Evolutionary conservation across 352 stramenopile genomes (phyloP), one percentile per base, ranked within the genome.

Genomic region (Aphanomyces cochlioides): DNA sequence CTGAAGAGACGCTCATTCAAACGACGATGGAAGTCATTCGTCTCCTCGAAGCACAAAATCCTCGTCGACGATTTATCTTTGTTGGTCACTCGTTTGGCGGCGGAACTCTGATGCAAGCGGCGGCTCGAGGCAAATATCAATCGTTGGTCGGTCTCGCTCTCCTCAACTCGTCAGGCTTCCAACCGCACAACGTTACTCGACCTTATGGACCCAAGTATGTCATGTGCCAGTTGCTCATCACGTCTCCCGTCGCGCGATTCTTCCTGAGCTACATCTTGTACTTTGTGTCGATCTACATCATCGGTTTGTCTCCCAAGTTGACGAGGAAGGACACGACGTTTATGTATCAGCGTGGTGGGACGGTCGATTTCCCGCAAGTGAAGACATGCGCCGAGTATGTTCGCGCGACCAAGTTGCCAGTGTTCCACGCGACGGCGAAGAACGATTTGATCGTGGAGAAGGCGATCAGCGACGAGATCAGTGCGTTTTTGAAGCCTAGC

Each of bases 361-460:
- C 60, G 7, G 8, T n/a, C 10, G 39, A 67, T 28, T 67, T 15
- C 7, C 8, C 17, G 19, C 15, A 15, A 5, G n/a, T 67, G 3
- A 17, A 17, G 8, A 34, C 5, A 17, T 28, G 13, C 21, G 41
- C 47, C 28, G 7, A 57, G 19, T 6, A 17, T 8, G 34, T n/a
- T 19, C 15, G 15, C 8, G 10, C 45, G 17, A 5, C 15, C 28
- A 37, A 37, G 28, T 13, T 67, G 6, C 60, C 60, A 17, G 19
- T 19, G 7, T 67, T 67, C 21, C 10, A n/a, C 4, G 36, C 60
- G n/a, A 67, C 21, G 5, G 60, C 60, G 10, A 21, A 12, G 15
- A 41, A 67, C 60, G 60, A 67, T 41, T 41, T 56, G 13, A 17
- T 67, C 47, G 60, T 67, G 8, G 37, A 67, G 8, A 57, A 67